A percentile compares a stretch with the other conserved stretches of the same genome.
Evolutionary conservation across 2,329 filamentous ascomycete species (phyloP).

Genomic region (Teratosphaeria gauchensis): DNA sequence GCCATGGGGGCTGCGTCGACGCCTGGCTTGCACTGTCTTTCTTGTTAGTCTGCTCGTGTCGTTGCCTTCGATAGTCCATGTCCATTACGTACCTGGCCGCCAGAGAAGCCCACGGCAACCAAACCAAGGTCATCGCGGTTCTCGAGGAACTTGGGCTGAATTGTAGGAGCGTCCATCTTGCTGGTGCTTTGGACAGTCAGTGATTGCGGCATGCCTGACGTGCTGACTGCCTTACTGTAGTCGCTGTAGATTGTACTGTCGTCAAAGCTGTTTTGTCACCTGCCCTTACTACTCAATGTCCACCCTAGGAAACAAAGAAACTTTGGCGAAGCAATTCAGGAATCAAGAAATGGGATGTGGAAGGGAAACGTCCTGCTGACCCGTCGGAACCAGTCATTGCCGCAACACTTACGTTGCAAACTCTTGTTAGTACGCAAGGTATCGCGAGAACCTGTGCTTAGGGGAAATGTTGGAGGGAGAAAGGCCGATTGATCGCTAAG

Average conservation of each 20-base stretch:
- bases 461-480: not conserved
- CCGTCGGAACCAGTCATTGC: not conserved
- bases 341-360: not conserved
- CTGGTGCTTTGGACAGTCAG: not conserved
- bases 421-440: not conserved
- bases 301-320: slow-evolving; percentile 1
- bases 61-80: not conserved
- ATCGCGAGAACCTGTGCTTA: slow-evolving; percentile 5
- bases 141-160: slow-evolving; percentile 66
- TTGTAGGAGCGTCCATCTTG: slow-evolving; percentile 42
- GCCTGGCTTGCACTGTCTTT: slow-evolving; percentile 66
- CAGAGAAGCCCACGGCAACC: slow-evolving; percentile 91
- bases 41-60: slow-evolving; percentile 6
- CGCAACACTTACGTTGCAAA: not conserved
- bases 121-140: slow-evolving; percentile 74
- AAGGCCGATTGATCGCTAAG: slow-evolving; percentile 1
- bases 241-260: not conserved
- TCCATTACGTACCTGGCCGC: slow-evolving; percentile 63
- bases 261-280: not conserved
- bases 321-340: not conserved
- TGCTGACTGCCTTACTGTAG: not conserved
- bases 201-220: not conserved
- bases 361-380: not conserved
- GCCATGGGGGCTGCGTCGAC: slow-evolving; percentile 86
- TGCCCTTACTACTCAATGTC: not conserved